phyloP scores from a whole-genome alignment of 116 monocot genomes.

The Cymodocea nodosa region DNA sequence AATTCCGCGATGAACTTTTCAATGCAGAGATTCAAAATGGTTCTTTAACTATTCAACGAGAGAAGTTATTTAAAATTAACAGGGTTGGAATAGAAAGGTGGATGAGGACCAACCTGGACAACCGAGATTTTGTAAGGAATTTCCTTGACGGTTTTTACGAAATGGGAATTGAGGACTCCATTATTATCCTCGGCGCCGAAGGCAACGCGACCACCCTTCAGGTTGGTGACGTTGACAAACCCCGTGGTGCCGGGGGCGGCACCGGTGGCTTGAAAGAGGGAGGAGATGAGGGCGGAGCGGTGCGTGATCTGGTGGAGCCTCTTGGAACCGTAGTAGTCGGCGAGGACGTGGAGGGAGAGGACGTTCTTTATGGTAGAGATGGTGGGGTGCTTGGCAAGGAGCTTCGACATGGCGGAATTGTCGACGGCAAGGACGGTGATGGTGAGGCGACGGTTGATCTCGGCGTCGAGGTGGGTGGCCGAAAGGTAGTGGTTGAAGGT shows the following conservation, averaged over 20 bases:
- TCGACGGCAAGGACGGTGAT: slow-evolving; percentile 77
- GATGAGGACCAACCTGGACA: slow-evolving; percentile 41
- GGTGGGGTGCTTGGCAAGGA: slow-evolving; percentile 40
- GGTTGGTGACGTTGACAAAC: slow-evolving; percentile 74
- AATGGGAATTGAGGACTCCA: slow-evolving; percentile 19
- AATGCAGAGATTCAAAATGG: no score
- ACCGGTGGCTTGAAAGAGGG: slow-evolving; percentile 78
- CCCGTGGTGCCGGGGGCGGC: slow-evolving; percentile 58
- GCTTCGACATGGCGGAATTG: slow-evolving; percentile 58
- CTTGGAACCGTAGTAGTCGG: slow-evolving; percentile 81
- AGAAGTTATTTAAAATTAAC: no score
- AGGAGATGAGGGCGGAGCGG: slow-evolving; percentile 41
- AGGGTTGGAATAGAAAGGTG: no score
- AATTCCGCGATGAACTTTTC: no score
- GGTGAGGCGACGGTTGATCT: slow-evolving; percentile 64
- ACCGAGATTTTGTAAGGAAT: slow-evolving; percentile 52
- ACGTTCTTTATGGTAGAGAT: slow-evolving; percentile 59
- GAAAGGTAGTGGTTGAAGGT: slow-evolving; percentile 85
- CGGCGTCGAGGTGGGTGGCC: slow-evolving; percentile 39
- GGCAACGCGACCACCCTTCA: slow-evolving; percentile 45
- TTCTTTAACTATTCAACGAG: no score
- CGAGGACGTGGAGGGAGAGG: slow-evolving; percentile 68
- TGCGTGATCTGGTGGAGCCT: slow-evolving; percentile 80
- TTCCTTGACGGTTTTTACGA: slow-evolving; percentile 55
- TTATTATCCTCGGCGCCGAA: slow-evolving; percentile 29